Conservation (phyloP, 202 grass and related monocot genomes). For the Carex arenaria region DNA sequence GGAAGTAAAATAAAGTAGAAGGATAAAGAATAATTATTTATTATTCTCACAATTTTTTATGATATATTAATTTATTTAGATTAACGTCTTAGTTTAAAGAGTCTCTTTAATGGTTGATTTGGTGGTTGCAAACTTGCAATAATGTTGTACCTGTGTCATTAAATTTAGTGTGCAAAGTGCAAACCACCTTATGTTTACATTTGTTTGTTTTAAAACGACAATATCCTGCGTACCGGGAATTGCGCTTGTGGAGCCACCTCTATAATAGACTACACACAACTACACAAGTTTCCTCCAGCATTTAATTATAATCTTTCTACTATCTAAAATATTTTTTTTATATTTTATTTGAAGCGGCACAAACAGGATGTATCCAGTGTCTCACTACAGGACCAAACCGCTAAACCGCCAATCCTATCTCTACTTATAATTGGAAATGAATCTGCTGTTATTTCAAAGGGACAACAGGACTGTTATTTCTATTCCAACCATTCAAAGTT, state of each 20-base stretch:
- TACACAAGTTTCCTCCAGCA: neutral
- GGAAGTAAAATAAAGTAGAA: neutral
- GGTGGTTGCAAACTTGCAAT: neutral
- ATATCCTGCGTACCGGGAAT: conserved; percentile 9
- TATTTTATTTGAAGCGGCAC: neutral
- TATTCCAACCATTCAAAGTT: too few relatives aligned
- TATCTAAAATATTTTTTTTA: neutral
- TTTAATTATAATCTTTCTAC: neutral
- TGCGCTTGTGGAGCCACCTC: conserved; percentile 6
- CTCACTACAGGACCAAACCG: neutral
- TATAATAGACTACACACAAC: neutral
- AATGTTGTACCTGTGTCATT: neutral
- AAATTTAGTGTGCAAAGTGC: neutral
- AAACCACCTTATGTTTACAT: neutral
- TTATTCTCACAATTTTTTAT: neutral
- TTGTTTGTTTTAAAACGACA: conserved; percentile 15
- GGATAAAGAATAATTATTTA: neutral
- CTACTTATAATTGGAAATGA: neutral
- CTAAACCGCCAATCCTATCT: neutral
- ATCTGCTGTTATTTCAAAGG: too few relatives aligned
- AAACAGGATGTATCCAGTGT: neutral
- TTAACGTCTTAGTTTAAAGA: too few relatives aligned
- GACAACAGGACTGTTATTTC: too few relatives aligned
- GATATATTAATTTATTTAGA: too few relatives aligned
- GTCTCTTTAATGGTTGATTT: neutral